phyloP scores from a whole-genome alignment of 495 filamentous ascomycete species.

The Annulohypoxylon moriforme region DNA sequence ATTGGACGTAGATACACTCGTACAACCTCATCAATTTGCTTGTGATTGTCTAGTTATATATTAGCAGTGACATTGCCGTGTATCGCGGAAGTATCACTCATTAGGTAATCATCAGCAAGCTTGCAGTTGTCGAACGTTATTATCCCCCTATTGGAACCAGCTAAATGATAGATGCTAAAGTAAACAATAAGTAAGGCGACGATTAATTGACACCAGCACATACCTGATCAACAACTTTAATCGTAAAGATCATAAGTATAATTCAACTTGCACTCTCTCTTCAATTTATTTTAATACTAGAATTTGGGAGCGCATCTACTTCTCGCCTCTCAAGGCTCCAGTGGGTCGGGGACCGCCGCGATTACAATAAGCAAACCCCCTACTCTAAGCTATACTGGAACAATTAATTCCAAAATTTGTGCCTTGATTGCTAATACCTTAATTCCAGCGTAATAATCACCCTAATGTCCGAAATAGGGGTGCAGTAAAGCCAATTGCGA shows the following conservation, averaged over 20 bases:
- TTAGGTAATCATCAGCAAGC: neutral
- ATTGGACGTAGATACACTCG: conserved; percentile 24
- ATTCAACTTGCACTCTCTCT: neutral
- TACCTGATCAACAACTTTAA: neutral
- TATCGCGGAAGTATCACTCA: too few species aligned
- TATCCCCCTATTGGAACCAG: neutral
- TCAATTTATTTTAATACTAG: neutral
- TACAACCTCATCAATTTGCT: neutral
- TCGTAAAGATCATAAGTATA: neutral
- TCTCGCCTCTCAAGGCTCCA: neutral
- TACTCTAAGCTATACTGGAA: neutral
- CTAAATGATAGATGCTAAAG: neutral
- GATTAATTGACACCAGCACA: neutral
- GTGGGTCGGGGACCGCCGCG: neutral
- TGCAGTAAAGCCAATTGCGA: too few species aligned
- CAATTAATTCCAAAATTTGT: neutral
- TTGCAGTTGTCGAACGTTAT: neutral
- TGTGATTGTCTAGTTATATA: neutral
- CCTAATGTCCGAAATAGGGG: neutral
- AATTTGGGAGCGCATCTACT: neutral
- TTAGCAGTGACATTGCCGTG: neutral
- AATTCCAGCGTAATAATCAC: neutral
- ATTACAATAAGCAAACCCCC: conserved; percentile 5
- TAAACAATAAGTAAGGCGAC: neutral
- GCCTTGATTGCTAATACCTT: neutral